Evolutionary conservation across 2,329 filamentous ascomycete genomes (phyloP), one percentile per base, ranked within the genome.

Genomic region (Aspergillus sp.): DNA sequence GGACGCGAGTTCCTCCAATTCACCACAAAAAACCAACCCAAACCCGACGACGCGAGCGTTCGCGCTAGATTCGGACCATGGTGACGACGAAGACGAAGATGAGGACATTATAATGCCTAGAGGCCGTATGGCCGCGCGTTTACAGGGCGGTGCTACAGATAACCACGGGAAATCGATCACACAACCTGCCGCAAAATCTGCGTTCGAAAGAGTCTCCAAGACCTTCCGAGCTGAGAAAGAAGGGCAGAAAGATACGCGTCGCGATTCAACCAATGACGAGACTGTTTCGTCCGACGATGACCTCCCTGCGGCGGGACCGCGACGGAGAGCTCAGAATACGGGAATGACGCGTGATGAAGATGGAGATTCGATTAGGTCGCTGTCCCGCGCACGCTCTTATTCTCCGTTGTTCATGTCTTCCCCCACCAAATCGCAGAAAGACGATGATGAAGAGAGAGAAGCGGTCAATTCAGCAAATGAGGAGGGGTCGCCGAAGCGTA

Each of bases 111-210:
- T 82, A 48, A 72, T 81, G 44, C 88, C 88, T 0, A 81, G 82
- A 54, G 87, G 88, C 22, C 82, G 83, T 52, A 78, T 90, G 63
- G 87, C 87, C 12, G 81, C 87, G 15, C 80, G 85, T 51, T 85
- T 91, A 81, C 81, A 83, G 60, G 81, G 68, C 24, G 58, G 64
- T 30, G 59, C 64, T 12, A 63, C 68, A 30, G 64, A 68, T 38
- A 65, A 69, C 11, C 38, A 26, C 12, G 11, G 12, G 11, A 18
- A 18, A 11, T 43, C 42, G n/a, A 22, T 42, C 6, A 30, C 7
- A 41, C 20, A 47, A 20, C 9, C 17, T 11, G 17, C 50, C 17
- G 50, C 59, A 38, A 70, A 72, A 39, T 73, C 71, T 36, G 78
- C 79, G 7, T 76, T 76, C 57, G 66, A 75, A 39, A 71, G 73